A percentile compares a stretch with the other conserved stretches of the same genome.
phyloP scores from a whole-genome alignment of 2,329 filamentous ascomycete species.

The Diplocarpon mali region DNA sequence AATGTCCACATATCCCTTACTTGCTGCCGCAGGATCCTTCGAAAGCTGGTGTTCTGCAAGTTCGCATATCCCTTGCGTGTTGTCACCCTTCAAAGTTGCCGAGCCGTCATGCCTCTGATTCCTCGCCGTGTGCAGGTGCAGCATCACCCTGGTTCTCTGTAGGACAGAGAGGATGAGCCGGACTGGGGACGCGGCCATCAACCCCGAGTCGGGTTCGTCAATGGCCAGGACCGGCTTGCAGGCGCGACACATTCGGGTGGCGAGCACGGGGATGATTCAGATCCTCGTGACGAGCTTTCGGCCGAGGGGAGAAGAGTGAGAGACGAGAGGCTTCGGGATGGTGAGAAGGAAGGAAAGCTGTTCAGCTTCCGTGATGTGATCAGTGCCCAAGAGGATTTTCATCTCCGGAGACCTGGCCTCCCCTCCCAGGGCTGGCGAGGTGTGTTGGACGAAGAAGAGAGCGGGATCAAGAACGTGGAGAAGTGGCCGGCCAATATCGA shows the following conservation, averaged over 20 bases:
- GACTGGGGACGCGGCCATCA: conserved; percentile 5
- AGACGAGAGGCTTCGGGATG: not conserved
- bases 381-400: conserved; percentile 30
- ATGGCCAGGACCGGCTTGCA: conserved; percentile 4
- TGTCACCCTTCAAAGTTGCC: conserved; percentile 28
- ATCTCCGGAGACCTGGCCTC: conserved; percentile 33
- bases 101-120: conserved; percentile 2
- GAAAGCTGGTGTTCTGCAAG: too few species aligned
- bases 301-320: not conserved
- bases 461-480: conserved; percentile 37
- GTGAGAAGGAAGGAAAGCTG: conserved; percentile 22
- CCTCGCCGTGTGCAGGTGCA: not conserved
- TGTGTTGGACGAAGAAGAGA: conserved; percentile 37
- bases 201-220: conserved; percentile 3
- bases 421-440: conserved; percentile 38
- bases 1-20: too few species aligned
- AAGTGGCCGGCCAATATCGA: conserved; percentile 38
- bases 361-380: conserved; percentile 32
- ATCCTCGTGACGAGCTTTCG: not conserved
- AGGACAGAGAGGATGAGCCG: conserved; percentile 5
- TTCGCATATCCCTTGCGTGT: conserved; percentile 32
- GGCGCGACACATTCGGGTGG: conserved; percentile 4
- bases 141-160: conserved; percentile 1
- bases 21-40: too few species aligned
- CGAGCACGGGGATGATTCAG: conserved; percentile 1